Evolutionary conservation across 768 basidiomycete species (phyloP), one percentile per base, ranked within the genome.

Genomic region (Hysterangium stoloniferum): DNA sequence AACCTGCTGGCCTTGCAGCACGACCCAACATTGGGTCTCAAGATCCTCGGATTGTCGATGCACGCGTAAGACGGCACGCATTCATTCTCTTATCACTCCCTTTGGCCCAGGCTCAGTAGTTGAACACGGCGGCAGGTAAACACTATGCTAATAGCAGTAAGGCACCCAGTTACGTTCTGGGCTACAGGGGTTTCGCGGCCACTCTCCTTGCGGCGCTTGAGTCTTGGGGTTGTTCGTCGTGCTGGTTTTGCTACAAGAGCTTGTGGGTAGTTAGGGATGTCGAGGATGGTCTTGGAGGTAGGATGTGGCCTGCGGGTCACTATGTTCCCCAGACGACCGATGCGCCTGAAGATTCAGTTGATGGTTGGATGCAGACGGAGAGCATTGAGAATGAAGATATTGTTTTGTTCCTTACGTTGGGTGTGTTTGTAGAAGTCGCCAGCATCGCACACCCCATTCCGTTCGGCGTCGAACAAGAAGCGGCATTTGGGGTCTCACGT

Each of bases 281-380:
- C 32, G 87, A 92, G 45, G 74, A 78, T 12, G 65, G 67, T 25
- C 72, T 71, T 53, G 77, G 78, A 9, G 68, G 75, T 17, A 70
- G 84, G 59, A 77, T 89, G 75, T 89, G 82, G 80, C 87, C 88
- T n/a, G 74, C 84, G 54, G 89, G 89, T 34, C 86, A 85, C 66
- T 90, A 87, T 66, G 83, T 92, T 29, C 82, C 86, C 15, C 87
- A 91, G 68, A 89, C 86, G 45, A 73, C 77, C 40, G 77, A 75
- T 8, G 76, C 78, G 54, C 84, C 86, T 5, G 66, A 70, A 57
- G 88, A 93, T 65, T 87, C 86, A 40, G 69, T 93, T 51, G 74
- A 76, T 17, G 67, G 68, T 41, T 94, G 91, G 90, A 79, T 83
- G 28, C 68, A 78, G 52, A n/a, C n/a, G n/a, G n/a, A n/a, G n/a